Base-by-base conservation (phyloP, 495 filamentous ascomycete species). In the Daldinia loculata region DNA sequence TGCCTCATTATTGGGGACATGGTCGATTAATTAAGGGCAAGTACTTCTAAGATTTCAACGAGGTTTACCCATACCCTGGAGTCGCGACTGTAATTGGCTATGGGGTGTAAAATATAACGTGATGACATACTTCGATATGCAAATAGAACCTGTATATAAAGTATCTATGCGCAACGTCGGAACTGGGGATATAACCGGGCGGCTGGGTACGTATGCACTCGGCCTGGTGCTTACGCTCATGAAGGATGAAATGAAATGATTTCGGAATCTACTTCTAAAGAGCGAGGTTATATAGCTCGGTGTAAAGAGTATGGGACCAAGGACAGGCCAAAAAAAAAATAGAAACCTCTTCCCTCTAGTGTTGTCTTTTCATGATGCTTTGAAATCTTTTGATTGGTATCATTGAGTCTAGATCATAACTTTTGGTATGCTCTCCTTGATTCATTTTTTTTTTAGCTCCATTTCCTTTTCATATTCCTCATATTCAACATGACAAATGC, bases 331-430 rank as follows among this genome's bases (percentile, higher is more conserved):
- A 0, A 29, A 56, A 59, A 72, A 63, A 29, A 8, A 67, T 48
- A 64, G 24, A 64, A 43, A 63, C 17, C 55, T 71, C 69, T 64
- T 72, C 69, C 3, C 69, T 72, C 69, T 61, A 61, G 8, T 38
- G 19, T 45, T 61, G 26, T 7, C 7, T 9, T 56, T 36, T 6
- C 5, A 53, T 56, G 26, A 15, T 6, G 24, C 3, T n/a, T 17
- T 26, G 15, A 8, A 39, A 56, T 15, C 36, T 12, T 22, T 48
- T 8, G 9, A 60, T 59, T 69, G 43, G 45, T 63, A 64, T 69
- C 66, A 60, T 45, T 24, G 34, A 59, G 26, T 48, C 45, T 62
- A 55, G 17, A 38, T 19, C 50, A 55, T 22, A 53, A 39, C n/a
- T 62, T 64, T 59, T 43, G 11, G 15, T 52, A 15, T 19, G 26